These are phyloP conservation scores for Alternaria burnsii DNA, from an alignment of 2,329 filamentous ascomycete genomes.

Conservation along the genomic window DNA sequence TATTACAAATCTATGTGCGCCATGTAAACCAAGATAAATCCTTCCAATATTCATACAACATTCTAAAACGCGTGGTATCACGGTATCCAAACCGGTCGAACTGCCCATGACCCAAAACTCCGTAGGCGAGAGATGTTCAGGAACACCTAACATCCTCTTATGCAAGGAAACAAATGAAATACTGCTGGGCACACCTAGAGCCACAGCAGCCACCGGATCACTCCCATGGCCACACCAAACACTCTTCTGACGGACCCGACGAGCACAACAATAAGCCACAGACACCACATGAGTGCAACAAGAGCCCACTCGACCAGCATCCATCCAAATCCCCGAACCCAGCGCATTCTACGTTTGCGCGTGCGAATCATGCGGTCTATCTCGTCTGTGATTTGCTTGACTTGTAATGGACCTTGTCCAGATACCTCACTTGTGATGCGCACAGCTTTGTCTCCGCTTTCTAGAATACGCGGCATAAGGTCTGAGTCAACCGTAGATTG, in stretches of 20 bases:
- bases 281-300: slow-evolving; percentile 90
- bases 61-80: slow-evolving; percentile 11
- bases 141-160: neutral
- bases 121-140: neutral
- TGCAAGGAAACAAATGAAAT: slow-evolving; percentile 12
- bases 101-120: slow-evolving; percentile 1
- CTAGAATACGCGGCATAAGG: slow-evolving; percentile 68
- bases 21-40: neutral
- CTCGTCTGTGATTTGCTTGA: slow-evolving; percentile 81
- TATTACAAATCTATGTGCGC: slow-evolving; percentile 11
- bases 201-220: slow-evolving; percentile 86
- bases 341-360: slow-evolving; percentile 76
- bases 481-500: slow-evolving; percentile 58
- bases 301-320: slow-evolving; percentile 86
- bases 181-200: slow-evolving; percentile 24
- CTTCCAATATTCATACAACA: slow-evolving; percentile 9
- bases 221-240: slow-evolving; percentile 66
- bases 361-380: slow-evolving; percentile 75
- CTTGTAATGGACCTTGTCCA: slow-evolving; percentile 77
- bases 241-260: slow-evolving; percentile 71
- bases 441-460: slow-evolving; percentile 80
- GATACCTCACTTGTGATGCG: slow-evolving; percentile 78
- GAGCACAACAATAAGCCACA: slow-evolving; percentile 88
- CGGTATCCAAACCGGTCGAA: slow-evolving; percentile 6
- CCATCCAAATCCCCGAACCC: slow-evolving; percentile 79